These are phyloP conservation scores for Acacia confusa DNA, from an alignment of 306 rosid genomes.

Conservation along the genomic window DNA sequence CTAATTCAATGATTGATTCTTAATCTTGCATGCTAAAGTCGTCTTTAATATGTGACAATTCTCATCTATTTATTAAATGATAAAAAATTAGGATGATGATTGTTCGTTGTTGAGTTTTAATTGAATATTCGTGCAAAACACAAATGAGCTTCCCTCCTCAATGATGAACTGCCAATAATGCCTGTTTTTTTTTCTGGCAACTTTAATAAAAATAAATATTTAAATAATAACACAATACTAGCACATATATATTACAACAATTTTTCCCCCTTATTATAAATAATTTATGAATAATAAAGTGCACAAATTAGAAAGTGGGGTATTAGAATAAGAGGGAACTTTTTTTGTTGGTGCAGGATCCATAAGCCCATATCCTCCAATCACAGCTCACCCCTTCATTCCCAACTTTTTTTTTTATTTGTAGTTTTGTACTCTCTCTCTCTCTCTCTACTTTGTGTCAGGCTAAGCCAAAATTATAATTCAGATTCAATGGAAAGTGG, in stretches of 20 bases:
- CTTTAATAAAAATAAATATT: neutral
- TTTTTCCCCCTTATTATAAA: neutral
- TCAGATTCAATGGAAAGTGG: constrained; percentile 50
- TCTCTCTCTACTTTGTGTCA: neutral
- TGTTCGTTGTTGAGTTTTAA: constrained; percentile 21
- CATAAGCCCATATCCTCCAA: constrained; percentile 60
- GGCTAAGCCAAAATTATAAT: constrained; percentile 23
- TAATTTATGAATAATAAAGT: constrained; percentile 5
- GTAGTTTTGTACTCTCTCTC: neutral
- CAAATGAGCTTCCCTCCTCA: constrained; percentile 49
- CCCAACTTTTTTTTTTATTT: constrained; percentile 16
- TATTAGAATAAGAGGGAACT: constrained; percentile 51
- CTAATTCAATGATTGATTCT: neutral
- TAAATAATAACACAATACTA: neutral
- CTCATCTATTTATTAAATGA: neutral
- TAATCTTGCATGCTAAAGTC: neutral
- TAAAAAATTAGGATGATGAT: neutral
- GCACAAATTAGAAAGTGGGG: constrained; percentile 28
- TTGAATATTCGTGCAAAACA: constrained; percentile 30
- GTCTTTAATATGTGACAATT: neutral
- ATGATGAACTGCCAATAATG: constrained; percentile 36
- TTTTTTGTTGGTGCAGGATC: constrained; percentile 55
- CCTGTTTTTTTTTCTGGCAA: neutral
- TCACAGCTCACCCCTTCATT: constrained; percentile 59
- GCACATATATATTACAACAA: neutral